These are phyloP conservation scores for Thecamonas trahens DNA, from an alignment of 78 protist species.

Conservation along the genomic window DNA sequence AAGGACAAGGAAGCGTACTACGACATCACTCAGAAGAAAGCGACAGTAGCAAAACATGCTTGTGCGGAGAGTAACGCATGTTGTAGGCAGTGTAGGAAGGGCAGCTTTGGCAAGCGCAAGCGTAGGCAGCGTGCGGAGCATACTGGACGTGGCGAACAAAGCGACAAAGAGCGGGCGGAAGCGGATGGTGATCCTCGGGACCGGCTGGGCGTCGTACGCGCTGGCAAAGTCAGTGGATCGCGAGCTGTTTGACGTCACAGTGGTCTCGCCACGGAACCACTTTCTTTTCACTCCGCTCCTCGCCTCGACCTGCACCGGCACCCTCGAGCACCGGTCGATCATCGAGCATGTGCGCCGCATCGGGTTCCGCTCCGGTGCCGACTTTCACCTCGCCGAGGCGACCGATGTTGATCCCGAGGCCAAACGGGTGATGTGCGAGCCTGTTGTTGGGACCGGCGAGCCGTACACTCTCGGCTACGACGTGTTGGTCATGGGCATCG, in stretches of 20 bases:
- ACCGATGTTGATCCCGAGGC: slow-evolving; percentile 4
- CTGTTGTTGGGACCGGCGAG: not conserved
- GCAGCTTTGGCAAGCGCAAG: not conserved
- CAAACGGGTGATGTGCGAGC: not conserved
- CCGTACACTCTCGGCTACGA: slow-evolving; percentile 51
- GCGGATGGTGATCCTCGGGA: slow-evolving; percentile 35
- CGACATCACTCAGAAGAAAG: too few relatives aligned
- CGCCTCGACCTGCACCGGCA: slow-evolving; percentile 38
- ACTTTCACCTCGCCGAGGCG: slow-evolving; percentile 40
- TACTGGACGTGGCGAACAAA: not conserved
- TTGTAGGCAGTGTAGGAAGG: too few relatives aligned
- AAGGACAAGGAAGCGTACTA: too few relatives aligned
- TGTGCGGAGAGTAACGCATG: too few relatives aligned
- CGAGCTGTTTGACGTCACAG: slow-evolving; percentile 14
- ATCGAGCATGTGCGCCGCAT: slow-evolving; percentile 35
- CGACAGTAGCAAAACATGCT: too few relatives aligned
- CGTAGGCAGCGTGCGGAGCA: not conserved
- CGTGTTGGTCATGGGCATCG: slow-evolving; percentile 63
- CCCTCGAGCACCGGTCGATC: slow-evolving; percentile 48
- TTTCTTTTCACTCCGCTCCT: slow-evolving; percentile 55
- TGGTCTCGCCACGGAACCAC: slow-evolving; percentile 38
- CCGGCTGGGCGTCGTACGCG: slow-evolving; percentile 45
- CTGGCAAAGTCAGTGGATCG: slow-evolving; percentile 9
- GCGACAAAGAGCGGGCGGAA: not conserved
- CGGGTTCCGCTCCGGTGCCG: not conserved